These are phyloP conservation scores for Lodderomyces orthopsilosis DNA, from an alignment of 1,139 yeast genomes.

Conservation along the genomic window DNA sequence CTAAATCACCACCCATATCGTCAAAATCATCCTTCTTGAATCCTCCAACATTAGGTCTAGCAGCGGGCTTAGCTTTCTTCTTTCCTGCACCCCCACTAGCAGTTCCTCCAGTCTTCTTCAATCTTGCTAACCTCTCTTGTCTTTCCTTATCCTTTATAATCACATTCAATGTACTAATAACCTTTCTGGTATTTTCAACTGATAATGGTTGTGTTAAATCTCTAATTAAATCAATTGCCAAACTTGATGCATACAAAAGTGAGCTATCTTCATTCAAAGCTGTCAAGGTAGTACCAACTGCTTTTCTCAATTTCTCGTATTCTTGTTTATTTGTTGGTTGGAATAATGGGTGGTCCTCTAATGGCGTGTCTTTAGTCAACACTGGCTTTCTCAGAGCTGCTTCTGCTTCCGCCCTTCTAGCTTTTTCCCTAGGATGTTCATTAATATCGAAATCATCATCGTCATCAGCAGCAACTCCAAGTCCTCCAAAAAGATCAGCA, in stretches of 20 bases:
- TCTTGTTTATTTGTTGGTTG: slow-evolving; percentile 77
- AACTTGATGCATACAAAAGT: slow-evolving; percentile 66
- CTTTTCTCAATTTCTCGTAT: slow-evolving; percentile 79
- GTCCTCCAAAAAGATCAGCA: slow-evolving; percentile 83
- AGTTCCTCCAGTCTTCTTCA: slow-evolving; percentile 78
- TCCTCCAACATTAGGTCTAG: slow-evolving; percentile 72
- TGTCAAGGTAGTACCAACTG: slow-evolving; percentile 65
- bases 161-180: slow-evolving; percentile 79
- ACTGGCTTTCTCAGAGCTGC: slow-evolving; percentile 36
- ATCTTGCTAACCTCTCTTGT: slow-evolving; percentile 82
- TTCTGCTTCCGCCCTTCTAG: slow-evolving; percentile 44
- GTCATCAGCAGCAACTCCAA: slow-evolving; percentile 59
- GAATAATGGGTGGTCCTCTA: slow-evolving; percentile 75
- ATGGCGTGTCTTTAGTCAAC: slow-evolving; percentile 65
- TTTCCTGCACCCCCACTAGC: slow-evolving; percentile 94
- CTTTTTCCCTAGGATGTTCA: slow-evolving; percentile 67
- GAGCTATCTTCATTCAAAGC: slow-evolving; percentile 60
- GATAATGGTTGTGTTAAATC: slow-evolving; percentile 79
- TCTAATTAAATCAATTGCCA: slow-evolving; percentile 83
- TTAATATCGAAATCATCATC: slow-evolving; percentile 31
- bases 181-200: slow-evolving; percentile 81
- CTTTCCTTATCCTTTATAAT: slow-evolving; percentile 82
- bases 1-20: slow-evolving; percentile 53
- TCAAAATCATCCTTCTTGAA: slow-evolving; percentile 70
- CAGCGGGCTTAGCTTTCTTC: slow-evolving; percentile 81